phyloP scores from a whole-genome alignment of 1,139 yeast genomes.

The Pichia sp. region DNA sequence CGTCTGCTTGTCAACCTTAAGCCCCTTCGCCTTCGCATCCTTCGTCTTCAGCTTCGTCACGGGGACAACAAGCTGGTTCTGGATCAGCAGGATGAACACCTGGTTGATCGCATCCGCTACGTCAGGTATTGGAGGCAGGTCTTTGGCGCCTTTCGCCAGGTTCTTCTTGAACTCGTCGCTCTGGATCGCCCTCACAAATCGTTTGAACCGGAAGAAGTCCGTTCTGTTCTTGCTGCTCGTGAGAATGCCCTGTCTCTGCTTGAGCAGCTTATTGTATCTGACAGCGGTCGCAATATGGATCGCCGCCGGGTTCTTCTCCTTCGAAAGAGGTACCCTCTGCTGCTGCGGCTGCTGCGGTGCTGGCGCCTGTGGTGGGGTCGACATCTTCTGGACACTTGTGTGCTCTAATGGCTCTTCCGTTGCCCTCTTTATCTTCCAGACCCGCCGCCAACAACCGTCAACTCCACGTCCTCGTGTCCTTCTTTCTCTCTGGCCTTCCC shows the following conservation, averaged over 20 bases:
- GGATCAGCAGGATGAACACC: conserved; percentile 63
- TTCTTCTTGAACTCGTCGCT: conserved; percentile 65
- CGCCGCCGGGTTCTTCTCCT: conserved; percentile 38
- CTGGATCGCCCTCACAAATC: conserved; percentile 73
- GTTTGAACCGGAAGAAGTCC: conserved; percentile 82
- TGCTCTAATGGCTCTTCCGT: too few relatives aligned
- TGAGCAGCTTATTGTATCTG: conserved; percentile 59
- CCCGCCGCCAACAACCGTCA: background rate
- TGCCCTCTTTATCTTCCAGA: background rate
- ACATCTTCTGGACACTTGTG: too few relatives aligned
- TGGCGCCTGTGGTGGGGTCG: background rate
- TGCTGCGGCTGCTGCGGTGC: conserved; percentile 11
- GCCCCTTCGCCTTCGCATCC: conserved; percentile 59
- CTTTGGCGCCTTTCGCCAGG: conserved; percentile 39
- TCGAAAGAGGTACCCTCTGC: conserved; percentile 24
- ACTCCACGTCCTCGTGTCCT: background rate
- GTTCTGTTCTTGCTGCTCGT: conserved; percentile 57
- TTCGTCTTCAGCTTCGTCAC: conserved; percentile 65
- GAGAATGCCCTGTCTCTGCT: conserved; percentile 70
- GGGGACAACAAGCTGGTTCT: conserved; percentile 71
- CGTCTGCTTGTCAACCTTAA: conserved; percentile 66
- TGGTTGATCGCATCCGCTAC: conserved; percentile 53
- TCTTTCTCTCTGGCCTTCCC: background rate
- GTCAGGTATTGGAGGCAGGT: conserved; percentile 51
- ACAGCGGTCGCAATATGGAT: conserved; percentile 66